Conservation (phyloP, 768 basidiomycete genomes). For the Pleurotus tuoliensis region DNA sequence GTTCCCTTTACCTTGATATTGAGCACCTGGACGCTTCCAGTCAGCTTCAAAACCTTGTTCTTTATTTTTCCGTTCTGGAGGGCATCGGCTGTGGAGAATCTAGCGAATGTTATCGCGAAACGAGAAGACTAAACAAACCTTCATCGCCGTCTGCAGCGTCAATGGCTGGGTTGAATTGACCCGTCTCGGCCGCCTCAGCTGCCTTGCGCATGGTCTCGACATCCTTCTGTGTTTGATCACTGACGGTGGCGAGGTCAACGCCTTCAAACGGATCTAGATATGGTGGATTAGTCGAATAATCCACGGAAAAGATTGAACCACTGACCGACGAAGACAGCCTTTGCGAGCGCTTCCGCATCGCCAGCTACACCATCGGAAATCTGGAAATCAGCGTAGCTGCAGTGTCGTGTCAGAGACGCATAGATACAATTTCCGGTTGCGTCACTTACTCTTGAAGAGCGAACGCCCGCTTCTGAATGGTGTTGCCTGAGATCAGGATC, state of each 20-base stretch:
- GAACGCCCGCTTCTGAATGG: conserved; percentile 12
- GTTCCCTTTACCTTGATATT: conserved; percentile 27
- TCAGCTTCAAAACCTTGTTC: conserved; percentile 43
- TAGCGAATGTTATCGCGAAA: neutral
- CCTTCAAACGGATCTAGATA: conserved; percentile 23
- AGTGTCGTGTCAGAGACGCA: neutral
- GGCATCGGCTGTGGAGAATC: conserved; percentile 22
- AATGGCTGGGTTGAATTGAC: conserved; percentile 32
- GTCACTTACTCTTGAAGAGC: conserved; percentile 15
- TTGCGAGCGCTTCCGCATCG: conserved; percentile 29
- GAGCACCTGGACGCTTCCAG: conserved; percentile 28
- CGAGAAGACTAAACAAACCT: conserved; percentile 7
- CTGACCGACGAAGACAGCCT: conserved; percentile 33
- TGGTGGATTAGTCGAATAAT: neutral
- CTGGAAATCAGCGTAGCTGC: conserved; percentile 36
- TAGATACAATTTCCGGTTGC: neutral
- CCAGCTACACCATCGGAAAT: conserved; percentile 35
- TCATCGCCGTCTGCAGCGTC: conserved; percentile 27
- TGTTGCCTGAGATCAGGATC: conserved; percentile 11
- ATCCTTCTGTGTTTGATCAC: conserved; percentile 16
- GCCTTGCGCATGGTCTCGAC: conserved; percentile 28
- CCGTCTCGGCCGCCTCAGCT: conserved; percentile 35
- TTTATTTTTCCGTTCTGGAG: conserved; percentile 36
- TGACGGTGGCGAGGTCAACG: conserved; percentile 30
- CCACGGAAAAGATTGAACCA: neutral